Base-by-base conservation (phyloP, 2,329 filamentous ascomycete species). In the Arthrocladium fulminans region DNA sequence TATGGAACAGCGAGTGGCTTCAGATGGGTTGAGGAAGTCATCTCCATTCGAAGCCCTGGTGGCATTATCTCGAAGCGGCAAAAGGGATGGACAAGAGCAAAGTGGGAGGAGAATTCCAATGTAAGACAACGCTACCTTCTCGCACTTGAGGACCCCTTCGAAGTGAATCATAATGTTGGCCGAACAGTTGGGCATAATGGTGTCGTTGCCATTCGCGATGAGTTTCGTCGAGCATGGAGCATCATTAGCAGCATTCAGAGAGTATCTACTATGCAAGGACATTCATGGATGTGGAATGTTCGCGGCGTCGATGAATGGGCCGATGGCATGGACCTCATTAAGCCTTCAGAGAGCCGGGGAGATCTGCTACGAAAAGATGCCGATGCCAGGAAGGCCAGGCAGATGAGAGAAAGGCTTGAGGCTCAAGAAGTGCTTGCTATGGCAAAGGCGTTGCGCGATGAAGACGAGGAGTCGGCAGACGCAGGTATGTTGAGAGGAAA, bases 141-240 rank as follows among this genome's bases (percentile, higher is more conserved):
- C 56, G 86, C 87, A 25, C 89, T 96, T 51, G 89, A 95, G 62
- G 89, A 95, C 63, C 89, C 89, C 0, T 95, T 95, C 60, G 88
- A 95, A 68, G 67, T 81, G 2, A 82, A 88, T 34, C 88, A 95
- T 66, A 96, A 95, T 58, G 84, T 95, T 27, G 89, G 86, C 2
- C 75, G 87, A 43, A 94, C 88, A 0, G 88, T 95, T 1, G 88
- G 84, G 5, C 85, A 90, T 60, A 78, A 81, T 51, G 87, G 88
- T 2, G 86, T 94, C 54, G 82, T 86, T 1, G 77, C 83, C 0
- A 92, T 94, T 51, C 75, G 86, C 34, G 84, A 92, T 58, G 88
- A 95, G 65, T 92, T 94, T 60, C 76, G 86, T 15, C 77, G 88
- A 17, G 87, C 86, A 2, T 86, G 85, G 78, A 72, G 77, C 29